Conservation (phyloP, 2,329 filamentous ascomycete genomes). For the Mycosphaerella arachidis region DNA sequence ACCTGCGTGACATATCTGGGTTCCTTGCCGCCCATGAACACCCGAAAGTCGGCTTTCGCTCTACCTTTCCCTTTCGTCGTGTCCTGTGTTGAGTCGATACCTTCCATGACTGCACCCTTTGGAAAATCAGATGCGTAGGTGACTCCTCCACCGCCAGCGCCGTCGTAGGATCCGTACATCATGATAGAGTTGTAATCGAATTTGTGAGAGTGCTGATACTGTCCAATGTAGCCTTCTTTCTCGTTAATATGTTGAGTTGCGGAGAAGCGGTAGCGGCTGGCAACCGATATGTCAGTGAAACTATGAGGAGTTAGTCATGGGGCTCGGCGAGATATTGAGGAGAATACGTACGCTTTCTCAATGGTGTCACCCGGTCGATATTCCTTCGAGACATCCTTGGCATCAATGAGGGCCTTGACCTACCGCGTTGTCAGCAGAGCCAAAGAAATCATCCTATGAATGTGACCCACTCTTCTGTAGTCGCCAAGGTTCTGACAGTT, state of each 20-base stretch:
- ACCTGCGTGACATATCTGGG: neutral
- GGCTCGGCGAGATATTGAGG: neutral
- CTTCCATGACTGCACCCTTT: neutral
- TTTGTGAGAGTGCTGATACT: neutral
- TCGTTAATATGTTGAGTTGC: neutral
- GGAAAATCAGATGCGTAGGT: neutral
- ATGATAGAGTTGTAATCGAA: constrained; percentile 5
- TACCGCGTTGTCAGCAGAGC: neutral
- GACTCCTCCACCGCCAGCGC: neutral
- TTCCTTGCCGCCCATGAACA: constrained; percentile 1
- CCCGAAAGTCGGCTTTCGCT: neutral
- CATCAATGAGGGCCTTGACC: neutral
- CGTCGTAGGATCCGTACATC: constrained; percentile 3
- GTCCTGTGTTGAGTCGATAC: too few relatives aligned
- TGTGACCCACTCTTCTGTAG: neutral
- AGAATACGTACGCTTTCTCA: neutral
- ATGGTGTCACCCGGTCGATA: neutral
- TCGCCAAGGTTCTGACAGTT: neutral
- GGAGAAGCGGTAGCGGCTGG: neutral
- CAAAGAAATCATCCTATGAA: neutral
- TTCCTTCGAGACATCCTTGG: neutral
- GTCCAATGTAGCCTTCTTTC: neutral
- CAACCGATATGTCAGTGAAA: neutral
- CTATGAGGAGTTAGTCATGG: neutral
- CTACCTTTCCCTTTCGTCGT: neutral